Base-by-base conservation (phyloP, 2,329 filamentous ascomycete genomes). In the Onygenales sp. region DNA sequence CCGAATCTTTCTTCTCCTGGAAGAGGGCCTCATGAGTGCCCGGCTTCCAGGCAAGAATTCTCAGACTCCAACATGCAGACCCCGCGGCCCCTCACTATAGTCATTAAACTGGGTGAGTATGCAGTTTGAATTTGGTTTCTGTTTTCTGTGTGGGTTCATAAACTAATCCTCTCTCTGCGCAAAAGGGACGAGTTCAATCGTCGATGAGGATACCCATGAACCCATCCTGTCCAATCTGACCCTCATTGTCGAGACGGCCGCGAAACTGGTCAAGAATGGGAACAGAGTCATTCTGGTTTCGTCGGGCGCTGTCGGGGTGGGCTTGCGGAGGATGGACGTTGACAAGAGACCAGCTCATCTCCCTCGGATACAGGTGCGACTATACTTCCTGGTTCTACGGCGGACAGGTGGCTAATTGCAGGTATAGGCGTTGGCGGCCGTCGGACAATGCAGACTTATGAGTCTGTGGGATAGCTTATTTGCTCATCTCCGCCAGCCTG, bases 231-330 rank as follows among this genome's bases (percentile, higher is more conserved):
- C 91, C 4, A 95, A 90, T 61, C 77, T 98, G 53, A 91, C 87
- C 56, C 77, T 92, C 56, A 96, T 98, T 59, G 93, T 97, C 59
- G 90, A 97, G 73, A 97, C 93, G 17, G 90, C 89, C 11, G 86
- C 92, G 52, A 87, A 84, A 65, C 78, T 98, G 43, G 84, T 85
- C 60, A 86, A 91, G 70, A 87, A 95, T 83, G 93, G 93, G 49
- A 91, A 98, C 70, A 84, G 85, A 62, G 93, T 98, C 50, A 85
- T 98, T 69, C 87, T 98, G 59, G 94, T 97, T 58, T 98, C 93
- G 2, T 98, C 93, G 0, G 93, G 93, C 56, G 93, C 93, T 68
- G 95, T 98, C 70, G 93, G 92, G 54, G 90, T 98, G 56, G 93
- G 91, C 6, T 77, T 98, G 56, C 83, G 88, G 54, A 83, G 90